Evolutionary conservation across 2,329 filamentous ascomycete genomes (phyloP).

Genomic region (Colletotrichum somersetense): DNA sequence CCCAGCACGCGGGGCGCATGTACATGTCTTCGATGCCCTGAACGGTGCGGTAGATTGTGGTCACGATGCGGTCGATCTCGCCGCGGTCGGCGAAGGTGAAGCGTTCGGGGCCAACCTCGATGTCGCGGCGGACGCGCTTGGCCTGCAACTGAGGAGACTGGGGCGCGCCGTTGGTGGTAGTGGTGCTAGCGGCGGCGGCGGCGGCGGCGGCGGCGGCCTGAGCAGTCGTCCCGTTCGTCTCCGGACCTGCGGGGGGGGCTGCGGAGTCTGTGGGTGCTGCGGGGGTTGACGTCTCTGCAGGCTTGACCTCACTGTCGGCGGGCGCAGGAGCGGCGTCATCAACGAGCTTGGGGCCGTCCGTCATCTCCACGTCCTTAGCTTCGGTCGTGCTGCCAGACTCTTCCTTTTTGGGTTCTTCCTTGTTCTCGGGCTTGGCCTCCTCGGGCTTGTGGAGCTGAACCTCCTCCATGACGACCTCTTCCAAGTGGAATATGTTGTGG

Average conservation of each 20-base stretch:
- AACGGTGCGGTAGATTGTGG: conserved; percentile 85
- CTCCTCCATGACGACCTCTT: conserved; percentile 73
- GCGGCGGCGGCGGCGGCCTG: conserved; percentile 37
- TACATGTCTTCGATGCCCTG: conserved; percentile 86
- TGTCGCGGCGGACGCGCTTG: conserved; percentile 72
- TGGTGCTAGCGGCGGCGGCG: conserved; percentile 34
- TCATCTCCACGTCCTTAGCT: conserved; percentile 44
- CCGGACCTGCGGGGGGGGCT: conserved; percentile 36
- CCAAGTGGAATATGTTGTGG: conserved; percentile 79
- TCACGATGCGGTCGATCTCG: conserved; percentile 86
- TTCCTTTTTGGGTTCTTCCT: conserved; percentile 31
- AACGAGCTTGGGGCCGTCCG: conserved; percentile 40
- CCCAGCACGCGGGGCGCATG: conserved; percentile 90
- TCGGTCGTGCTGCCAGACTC: conserved; percentile 11
- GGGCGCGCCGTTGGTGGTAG: conserved; percentile 45
- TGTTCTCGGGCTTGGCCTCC: conserved; percentile 44
- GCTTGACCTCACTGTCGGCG: conserved; percentile 43
- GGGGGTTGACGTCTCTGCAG: conserved; percentile 43
- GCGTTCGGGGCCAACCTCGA: conserved; percentile 83
- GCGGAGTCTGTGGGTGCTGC: conserved; percentile 39
- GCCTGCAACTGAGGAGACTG: conserved; percentile 60
- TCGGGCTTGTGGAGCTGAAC: conserved; percentile 52
- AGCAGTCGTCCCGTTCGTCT: conserved; percentile 41
- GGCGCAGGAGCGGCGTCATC: conserved; percentile 39
- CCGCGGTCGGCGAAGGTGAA: conserved; percentile 77